These are phyloP conservation scores for Mucor sp. DNA, from an alignment of 371 early-diverging fungal species.

Conservation along the genomic window DNA sequence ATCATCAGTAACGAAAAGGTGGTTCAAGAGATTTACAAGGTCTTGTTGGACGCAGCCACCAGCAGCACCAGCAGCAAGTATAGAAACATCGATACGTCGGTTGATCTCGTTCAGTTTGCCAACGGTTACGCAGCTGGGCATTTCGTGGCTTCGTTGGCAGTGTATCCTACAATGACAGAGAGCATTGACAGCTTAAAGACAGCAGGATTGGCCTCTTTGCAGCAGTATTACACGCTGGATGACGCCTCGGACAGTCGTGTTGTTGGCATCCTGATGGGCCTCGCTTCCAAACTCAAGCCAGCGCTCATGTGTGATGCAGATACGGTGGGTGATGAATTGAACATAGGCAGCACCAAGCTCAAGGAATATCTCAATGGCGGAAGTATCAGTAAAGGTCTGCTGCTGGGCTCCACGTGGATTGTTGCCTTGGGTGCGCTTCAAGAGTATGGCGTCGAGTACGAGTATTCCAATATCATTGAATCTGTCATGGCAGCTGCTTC, in stretches of 20 bases:
- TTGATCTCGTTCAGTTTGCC: conserved; percentile 49
- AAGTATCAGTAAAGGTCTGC: conserved; percentile 22
- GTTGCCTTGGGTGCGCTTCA: conserved; percentile 21
- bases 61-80: not conserved
- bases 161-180: conserved; percentile 52
- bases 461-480: conserved; percentile 19
- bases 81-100: conserved; percentile 34
- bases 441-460: conserved; percentile 19
- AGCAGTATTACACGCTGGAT: conserved; percentile 19
- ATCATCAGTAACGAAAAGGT: conserved; percentile 52
- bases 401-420: conserved; percentile 42
- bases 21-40: conserved; percentile 17
- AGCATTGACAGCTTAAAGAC: conserved; percentile 27
- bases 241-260: conserved; percentile 26
- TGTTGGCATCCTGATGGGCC: conserved; percentile 48
- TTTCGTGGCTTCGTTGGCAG: conserved; percentile 39
- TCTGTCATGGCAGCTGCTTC: conserved; percentile 21
- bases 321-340: conserved; percentile 23
- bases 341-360: conserved; percentile 25
- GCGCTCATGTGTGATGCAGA: conserved; percentile 27
- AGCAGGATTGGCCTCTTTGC: conserved; percentile 10
- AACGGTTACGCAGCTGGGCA: conserved; percentile 57
- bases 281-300: conserved; percentile 30
- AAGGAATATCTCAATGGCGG: conserved; percentile 19
- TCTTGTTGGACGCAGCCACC: conserved; percentile 19